Conservation (phyloP, 2,329 filamentous ascomycete genomes). For the Beauveria bassiana region DNA sequence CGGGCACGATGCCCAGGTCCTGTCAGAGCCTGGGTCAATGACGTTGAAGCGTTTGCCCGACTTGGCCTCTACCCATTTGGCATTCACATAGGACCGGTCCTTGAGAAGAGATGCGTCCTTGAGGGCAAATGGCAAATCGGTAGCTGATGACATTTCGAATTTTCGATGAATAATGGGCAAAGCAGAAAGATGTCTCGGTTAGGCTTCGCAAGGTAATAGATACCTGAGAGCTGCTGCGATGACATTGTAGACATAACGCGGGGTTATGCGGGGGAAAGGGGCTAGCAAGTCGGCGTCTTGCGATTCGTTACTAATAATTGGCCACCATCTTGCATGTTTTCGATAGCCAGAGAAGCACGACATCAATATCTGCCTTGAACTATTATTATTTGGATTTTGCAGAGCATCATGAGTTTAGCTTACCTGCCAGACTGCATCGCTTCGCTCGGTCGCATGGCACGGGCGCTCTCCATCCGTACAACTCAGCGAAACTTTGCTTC, state of each 20-base stretch:
- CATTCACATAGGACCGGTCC: slow-evolving; percentile 42
- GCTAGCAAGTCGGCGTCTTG: neutral
- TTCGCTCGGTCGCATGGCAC: neutral
- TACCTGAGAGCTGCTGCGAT: neutral
- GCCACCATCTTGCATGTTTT: too few species aligned
- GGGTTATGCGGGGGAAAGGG: slow-evolving; percentile 1
- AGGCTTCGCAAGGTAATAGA: neutral
- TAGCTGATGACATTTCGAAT: neutral
- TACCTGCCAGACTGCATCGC: neutral
- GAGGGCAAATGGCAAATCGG: slow-evolving; percentile 32
- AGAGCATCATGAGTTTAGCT: neutral
- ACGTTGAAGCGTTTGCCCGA: slow-evolving; percentile 43
- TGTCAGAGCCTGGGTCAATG: slow-evolving; percentile 44
- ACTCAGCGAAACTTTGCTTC: too few species aligned
- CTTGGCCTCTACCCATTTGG: slow-evolving; percentile 36
- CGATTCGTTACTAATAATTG: neutral
- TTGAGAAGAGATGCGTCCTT: slow-evolving; percentile 39
- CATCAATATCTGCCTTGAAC: neutral
- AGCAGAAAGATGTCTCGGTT: neutral
- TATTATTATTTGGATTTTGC: neutral
- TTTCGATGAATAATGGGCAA: neutral
- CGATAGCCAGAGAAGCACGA: too few species aligned
- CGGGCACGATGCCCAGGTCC: slow-evolving; percentile 42
- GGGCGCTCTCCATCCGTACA: neutral
- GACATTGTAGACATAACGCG: neutral